Percentiles rank a stretch among this genome's conserved stretches.
Evolutionary conservation across 1,284 basidiomycete genomes (phyloP).

Genomic region (Trichosporon coremiiforme): DNA sequence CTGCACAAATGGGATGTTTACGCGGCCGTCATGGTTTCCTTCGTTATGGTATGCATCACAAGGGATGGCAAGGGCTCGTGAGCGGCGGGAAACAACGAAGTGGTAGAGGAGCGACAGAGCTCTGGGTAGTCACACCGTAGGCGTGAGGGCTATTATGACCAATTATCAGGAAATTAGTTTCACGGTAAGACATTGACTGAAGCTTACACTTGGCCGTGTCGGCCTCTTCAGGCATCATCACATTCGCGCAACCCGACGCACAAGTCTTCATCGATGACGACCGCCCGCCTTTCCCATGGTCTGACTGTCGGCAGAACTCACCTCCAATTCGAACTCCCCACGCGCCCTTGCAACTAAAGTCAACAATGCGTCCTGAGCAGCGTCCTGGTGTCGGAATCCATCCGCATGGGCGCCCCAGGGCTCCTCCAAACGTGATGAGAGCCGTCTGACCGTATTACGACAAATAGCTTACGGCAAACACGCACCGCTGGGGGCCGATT

Average conservation of each 20-base stretch:
- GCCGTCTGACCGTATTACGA: not conserved
- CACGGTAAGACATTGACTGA: not conserved
- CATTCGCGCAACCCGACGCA: not conserved
- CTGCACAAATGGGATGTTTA: too few relatives aligned
- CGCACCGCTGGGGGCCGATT: not conserved
- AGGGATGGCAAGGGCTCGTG: not conserved
- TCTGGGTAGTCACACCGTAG: too few relatives aligned
- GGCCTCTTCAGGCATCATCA: not conserved
- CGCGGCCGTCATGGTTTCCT: too few relatives aligned
- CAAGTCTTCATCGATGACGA: not conserved
- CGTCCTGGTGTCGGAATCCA: not conserved
- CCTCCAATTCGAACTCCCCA: not conserved
- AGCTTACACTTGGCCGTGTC: not conserved
- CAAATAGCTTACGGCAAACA: not conserved
- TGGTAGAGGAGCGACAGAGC: not conserved
- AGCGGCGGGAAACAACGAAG: not conserved
- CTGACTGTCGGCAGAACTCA: not conserved
- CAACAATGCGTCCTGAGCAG: not conserved
- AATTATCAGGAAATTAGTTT: constrained; percentile 4
- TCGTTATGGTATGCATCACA: not conserved
- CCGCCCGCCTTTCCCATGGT: not conserved
- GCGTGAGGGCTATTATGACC: not conserved
- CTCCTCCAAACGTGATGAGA: not conserved
- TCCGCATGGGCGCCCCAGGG: not conserved
- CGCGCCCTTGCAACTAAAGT: not conserved